Evolutionary conservation across 164 flowering plant genomes (phyloP), one percentile per base, ranked within the genome.

Genomic region (Hamamelis virginiana): DNA sequence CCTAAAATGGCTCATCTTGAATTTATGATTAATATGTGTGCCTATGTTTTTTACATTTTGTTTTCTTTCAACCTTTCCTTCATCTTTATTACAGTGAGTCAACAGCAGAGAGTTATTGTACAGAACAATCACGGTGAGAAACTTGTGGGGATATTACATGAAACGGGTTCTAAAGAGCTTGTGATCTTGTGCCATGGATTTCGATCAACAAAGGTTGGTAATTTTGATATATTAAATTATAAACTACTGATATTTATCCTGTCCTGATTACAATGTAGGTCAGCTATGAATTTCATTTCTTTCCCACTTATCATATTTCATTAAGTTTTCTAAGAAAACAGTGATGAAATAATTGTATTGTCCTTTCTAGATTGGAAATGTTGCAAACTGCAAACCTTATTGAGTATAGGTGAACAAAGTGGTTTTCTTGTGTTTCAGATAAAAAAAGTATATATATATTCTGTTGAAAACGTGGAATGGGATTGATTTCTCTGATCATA

Each of bases 171-270:
- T 3, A 55, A 21, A 61, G 86, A 82, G 77, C 74, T 90, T 62
- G 90, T 87, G 33, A 71, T 90, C 22, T 47, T 90, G 45, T 88
- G 92, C 80, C 96, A 88, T 76, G 96, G 92, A 33, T 83, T 85
- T 75, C 75, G 77, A 52, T 84, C 90, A 25, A 61, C 86, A 10
- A 90, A 90, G 96, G 91, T 90, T 50, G 6, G 66, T 66, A 22
- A 59, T 47, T 26, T 8, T 33, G 58, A 19, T 55, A 55, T 55
- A 22, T n/a, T n/a, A n/a, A n/a, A n/a, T n/a, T n/a, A n/a, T 16
- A 50, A 50, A 50, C 16, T 50, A 50, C 18, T 50, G 16, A n/a
- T 8, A 50, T 15, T n/a, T 50, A 15, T 50, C 15, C 41, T 33
- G 41, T 33, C 6, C 2, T 33, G 41, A 33, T 33, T 33, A 33